Evolutionary conservation across 2,329 filamentous ascomycete species (phyloP).

Genomic region (Plectosphaerella sp.): DNA sequence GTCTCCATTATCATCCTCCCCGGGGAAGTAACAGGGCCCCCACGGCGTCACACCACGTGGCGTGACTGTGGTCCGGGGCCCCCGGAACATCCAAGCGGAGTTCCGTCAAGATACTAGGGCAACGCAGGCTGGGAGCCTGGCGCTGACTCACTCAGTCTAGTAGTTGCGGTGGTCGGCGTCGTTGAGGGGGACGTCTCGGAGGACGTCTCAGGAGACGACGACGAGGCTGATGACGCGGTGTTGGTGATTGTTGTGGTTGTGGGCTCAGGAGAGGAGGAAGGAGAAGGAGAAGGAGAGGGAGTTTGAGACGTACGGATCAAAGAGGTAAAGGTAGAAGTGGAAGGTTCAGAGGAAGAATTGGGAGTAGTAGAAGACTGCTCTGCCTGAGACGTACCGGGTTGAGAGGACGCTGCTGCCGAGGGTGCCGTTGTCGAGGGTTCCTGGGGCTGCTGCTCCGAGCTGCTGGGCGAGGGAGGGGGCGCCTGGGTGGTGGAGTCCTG

Average conservation of each 20-base stretch:
- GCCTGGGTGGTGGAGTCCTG: background rate
- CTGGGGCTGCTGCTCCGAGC: slow-evolving; percentile 1
- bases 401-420: slow-evolving; percentile 20
- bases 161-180: slow-evolving; percentile 10
- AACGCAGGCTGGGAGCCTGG: background rate
- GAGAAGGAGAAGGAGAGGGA: slow-evolving; percentile 6
- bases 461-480: slow-evolving; percentile 10
- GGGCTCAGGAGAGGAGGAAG: slow-evolving; percentile 3
- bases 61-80: background rate
- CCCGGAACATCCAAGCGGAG: background rate
- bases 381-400: slow-evolving; percentile 17
- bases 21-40: background rate
- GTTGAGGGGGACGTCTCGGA: slow-evolving; percentile 12
- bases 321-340: slow-evolving; percentile 9
- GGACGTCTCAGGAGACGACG: slow-evolving; percentile 10
- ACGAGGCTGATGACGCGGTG: slow-evolving; percentile 16
- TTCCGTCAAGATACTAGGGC: background rate
- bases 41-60: too few species aligned
- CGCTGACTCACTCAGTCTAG: slow-evolving; percentile 8
- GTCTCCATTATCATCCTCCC: background rate
- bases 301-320: slow-evolving; percentile 3
- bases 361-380: slow-evolving; percentile 12
- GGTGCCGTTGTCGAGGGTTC: too few species aligned
- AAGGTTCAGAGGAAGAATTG: slow-evolving; percentile 19
- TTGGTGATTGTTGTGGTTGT: background rate